Conservation (phyloP, 176 grass and related monocot genomes). For the Thalia dealbata region DNA sequence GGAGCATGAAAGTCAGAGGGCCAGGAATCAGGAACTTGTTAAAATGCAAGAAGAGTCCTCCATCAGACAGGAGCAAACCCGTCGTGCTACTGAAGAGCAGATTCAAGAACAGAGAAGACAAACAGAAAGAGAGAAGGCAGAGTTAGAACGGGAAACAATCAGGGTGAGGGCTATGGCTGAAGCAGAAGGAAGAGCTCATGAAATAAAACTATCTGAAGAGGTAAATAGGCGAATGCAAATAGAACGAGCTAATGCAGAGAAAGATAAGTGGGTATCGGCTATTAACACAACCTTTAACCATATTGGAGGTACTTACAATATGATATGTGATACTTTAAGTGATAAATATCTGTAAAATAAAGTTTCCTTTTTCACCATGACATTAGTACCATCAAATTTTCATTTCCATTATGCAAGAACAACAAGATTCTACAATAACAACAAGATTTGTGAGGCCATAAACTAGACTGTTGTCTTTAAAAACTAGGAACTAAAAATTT, state of each 20-base stretch:
- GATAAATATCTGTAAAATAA: background rate
- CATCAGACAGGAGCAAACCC: constrained; percentile 61
- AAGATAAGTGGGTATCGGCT: constrained; percentile 78
- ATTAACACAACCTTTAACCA: constrained; percentile 95
- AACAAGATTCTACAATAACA: too few relatives aligned
- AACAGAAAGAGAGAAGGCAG: constrained; percentile 55
- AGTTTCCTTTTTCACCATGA: too few relatives aligned
- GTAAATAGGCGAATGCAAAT: constrained; percentile 50
- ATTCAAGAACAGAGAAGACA: constrained; percentile 55
- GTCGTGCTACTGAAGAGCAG: constrained; percentile 54
- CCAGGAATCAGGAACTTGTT: constrained; percentile 89
- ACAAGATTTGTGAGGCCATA: too few relatives aligned
- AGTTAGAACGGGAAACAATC: constrained; percentile 31
- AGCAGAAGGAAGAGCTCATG: constrained; percentile 36
- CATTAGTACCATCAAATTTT: background rate
- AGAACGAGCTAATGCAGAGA: constrained; percentile 60
- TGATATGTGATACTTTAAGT: constrained; percentile 10
- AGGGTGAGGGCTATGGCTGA: constrained; percentile 28
- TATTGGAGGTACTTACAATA: constrained; percentile 61
- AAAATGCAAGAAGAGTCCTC: constrained; percentile 96
- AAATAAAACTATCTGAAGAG: constrained; percentile 45
- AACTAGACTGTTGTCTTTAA: too few relatives aligned
- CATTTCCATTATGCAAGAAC: background rate
- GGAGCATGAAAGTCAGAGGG: constrained; percentile 76
- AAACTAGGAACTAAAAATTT: too few relatives aligned